Conservation (phyloP, 306 rosid genomes). For the Sicyos edulis region DNA sequence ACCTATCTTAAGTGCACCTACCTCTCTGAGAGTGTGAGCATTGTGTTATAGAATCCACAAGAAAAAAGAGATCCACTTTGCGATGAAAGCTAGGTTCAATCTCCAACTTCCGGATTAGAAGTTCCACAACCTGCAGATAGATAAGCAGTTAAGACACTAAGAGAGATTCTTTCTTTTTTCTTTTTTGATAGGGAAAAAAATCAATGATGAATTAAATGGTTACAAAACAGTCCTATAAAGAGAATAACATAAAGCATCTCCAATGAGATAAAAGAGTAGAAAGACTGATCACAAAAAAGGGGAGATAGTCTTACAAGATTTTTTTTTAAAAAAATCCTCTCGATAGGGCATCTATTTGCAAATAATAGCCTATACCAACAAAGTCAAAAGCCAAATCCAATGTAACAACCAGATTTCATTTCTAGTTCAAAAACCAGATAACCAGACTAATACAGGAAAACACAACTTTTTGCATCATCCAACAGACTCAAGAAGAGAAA, state of each 20-base stretch:
- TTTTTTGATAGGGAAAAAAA: no score
- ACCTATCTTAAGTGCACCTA: not conserved
- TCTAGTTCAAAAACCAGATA: slow-evolving; percentile 7
- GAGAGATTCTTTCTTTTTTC: not conserved
- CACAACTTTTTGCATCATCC: not conserved
- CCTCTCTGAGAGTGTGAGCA: slow-evolving; percentile 88
- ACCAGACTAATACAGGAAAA: not conserved
- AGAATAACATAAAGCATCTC: no score
- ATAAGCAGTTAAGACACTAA: slow-evolving; percentile 19
- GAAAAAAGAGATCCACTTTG: slow-evolving; percentile 91
- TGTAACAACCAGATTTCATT: not conserved
- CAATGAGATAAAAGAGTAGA: no score
- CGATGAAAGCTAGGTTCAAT: slow-evolving; percentile 83
- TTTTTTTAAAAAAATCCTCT: slow-evolving; percentile 3
- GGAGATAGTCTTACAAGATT: not conserved
- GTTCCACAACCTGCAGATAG: slow-evolving; percentile 83
- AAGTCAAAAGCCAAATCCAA: not conserved
- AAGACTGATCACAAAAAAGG: no score
- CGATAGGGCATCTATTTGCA: not conserved
- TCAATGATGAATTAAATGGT: no score
- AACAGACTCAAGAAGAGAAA: not conserved
- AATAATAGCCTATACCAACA: not conserved
- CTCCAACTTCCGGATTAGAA: slow-evolving; percentile 91
- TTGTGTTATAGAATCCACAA: slow-evolving; percentile 97
- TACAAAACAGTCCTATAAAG: no score